A percentile compares a stretch with the other conserved stretches of the same genome.
Evolutionary conservation across 441 rosid genomes (phyloP).

Genomic region (Heliophila coronopifolia): DNA sequence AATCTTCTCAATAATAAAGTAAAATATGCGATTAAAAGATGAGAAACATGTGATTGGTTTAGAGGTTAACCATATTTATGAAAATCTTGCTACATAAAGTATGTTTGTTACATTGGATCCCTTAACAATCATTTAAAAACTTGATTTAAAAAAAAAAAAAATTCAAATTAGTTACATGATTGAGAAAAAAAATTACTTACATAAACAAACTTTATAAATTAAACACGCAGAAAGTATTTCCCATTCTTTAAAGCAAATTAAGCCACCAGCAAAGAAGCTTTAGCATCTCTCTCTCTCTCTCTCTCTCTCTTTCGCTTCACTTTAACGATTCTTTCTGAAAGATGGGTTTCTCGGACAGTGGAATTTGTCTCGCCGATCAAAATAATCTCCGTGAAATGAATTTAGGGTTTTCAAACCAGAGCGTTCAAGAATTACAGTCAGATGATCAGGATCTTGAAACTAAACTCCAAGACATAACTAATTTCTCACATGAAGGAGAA

Average conservation of each 20-base stretch:
- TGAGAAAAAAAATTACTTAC: no score
- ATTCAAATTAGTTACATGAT: no score
- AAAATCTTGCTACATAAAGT: conserved; percentile 25
- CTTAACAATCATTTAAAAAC: conserved; percentile 22
- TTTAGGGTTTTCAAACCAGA: conserved; percentile 17
- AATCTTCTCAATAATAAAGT: no score
- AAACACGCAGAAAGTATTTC: not conserved
- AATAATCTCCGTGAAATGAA: conserved; percentile 13
- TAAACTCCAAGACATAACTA: not conserved
- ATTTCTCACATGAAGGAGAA: not conserved
- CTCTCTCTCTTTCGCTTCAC: not conserved
- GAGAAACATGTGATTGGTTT: conserved; percentile 30
- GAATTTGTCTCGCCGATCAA: conserved; percentile 18
- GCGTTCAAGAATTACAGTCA: conserved; percentile 12
- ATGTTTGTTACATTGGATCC: conserved; percentile 35
- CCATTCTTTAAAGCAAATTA: conserved; percentile 21
- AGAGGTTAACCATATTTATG: conserved; percentile 18
- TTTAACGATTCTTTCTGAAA: conserved; percentile 14
- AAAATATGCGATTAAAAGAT: conserved; percentile 18
- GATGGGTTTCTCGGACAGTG: conserved; percentile 23
- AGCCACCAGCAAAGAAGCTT: conserved; percentile 19
- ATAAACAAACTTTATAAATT: no score
- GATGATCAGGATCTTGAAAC: conserved; percentile 17
- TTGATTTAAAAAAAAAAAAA: no score
- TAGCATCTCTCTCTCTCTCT: not conserved